Conservation (phyloP, 2,329 filamentous ascomycete species). For the Dothistroma septosporum region DNA sequence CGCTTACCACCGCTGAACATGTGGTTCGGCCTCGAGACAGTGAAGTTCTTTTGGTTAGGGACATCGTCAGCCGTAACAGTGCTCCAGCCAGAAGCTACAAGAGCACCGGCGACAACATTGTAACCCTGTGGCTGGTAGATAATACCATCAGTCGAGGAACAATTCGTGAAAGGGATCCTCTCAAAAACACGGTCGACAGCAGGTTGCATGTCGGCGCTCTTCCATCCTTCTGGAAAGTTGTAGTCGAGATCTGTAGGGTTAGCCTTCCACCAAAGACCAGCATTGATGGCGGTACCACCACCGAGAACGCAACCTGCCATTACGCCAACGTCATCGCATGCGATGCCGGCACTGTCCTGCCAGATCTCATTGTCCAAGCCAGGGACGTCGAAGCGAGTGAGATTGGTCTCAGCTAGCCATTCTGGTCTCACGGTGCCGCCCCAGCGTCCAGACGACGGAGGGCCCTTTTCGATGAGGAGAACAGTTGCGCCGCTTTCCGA, state of each 20-base stretch:
- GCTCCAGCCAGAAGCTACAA: constrained; percentile 59
- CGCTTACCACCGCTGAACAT: constrained; percentile 65
- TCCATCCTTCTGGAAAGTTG: constrained; percentile 70
- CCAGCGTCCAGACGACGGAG: constrained; percentile 60
- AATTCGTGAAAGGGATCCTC: constrained; percentile 66
- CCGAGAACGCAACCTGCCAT: constrained; percentile 70
- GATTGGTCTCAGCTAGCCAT: constrained; percentile 59
- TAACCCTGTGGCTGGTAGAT: constrained; percentile 66
- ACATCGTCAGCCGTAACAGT: constrained; percentile 57
- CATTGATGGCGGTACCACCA: constrained; percentile 63
- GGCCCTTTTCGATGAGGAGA: constrained; percentile 51
- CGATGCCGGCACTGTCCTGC: constrained; percentile 58
- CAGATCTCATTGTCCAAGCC: constrained; percentile 69
- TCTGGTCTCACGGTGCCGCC: constrained; percentile 57
- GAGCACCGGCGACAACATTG: constrained; percentile 57
- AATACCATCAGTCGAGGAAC: constrained; percentile 62
- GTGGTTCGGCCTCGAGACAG: constrained; percentile 61
- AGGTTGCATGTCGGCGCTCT: constrained; percentile 56
- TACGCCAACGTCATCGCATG: constrained; percentile 65
- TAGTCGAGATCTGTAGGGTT: constrained; percentile 64
- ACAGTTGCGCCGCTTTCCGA: constrained; percentile 63
- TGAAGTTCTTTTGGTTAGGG: constrained; percentile 61
- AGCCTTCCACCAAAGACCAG: constrained; percentile 65
- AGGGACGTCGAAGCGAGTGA: constrained; percentile 68
- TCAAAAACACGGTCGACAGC: constrained; percentile 61